Evolutionary conservation across 345 rosid species (phyloP), one percentile per base, ranked within the genome.

Genomic region (Leavenworthia alabamica): DNA sequence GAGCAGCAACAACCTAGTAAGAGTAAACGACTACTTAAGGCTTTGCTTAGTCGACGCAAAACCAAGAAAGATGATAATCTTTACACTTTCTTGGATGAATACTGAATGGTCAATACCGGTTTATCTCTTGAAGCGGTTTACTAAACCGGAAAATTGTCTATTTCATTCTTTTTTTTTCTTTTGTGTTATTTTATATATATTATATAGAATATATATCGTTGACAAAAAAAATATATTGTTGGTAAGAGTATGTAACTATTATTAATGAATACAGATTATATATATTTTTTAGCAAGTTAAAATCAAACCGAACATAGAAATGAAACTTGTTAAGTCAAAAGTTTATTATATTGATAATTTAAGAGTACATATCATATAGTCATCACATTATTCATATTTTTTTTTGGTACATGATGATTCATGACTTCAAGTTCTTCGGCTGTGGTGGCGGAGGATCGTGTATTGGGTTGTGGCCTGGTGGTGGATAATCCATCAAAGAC

Each of bases 31-130:
- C 83, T 91, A 12, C 92, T 88, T 54, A 88, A 88, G 76, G 88
- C 98, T 22, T 78, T 91, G 74, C 95, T 91, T 37, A 88, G 95
- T 64, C 81, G 95, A 35, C 98, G 96, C 54, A 91, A 91, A 75
- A 83, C 89, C 6, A 88, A 82, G 90, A 91, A 86, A 74, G 98
- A 91, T 24, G 96, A 88, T 13, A 83, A 71, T 84, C 70, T 88
- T 19, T 88, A 86, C 75, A 83, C 89, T 32, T 88, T 88, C 66
- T 75, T 91, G 76, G 96, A 89, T 69, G 96, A 86, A 73, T 92
- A 88, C 48, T 89, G 80, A 92, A 88, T 28, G 56, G 27, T 9
- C 28, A n/a, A 19, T 28, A 2, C 23, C 17, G 27, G 35, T 36
- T 70, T 36, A 69, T 60, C 14, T 23, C 10, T 60, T 22, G 13